phyloP scores from a whole-genome alignment of 345 rosid genomes.

The Sapria himalayana region DNA sequence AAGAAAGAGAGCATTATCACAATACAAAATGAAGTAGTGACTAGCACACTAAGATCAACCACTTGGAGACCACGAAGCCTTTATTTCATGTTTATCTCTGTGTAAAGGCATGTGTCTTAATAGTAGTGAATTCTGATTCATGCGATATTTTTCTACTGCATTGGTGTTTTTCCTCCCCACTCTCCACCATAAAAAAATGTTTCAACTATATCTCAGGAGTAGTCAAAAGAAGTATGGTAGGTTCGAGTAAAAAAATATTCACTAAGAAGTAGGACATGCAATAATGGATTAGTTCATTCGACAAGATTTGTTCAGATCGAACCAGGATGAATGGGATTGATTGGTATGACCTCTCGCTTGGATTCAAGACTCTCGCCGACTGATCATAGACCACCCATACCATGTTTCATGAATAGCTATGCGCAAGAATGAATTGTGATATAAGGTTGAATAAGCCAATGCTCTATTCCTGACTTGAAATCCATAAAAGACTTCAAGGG shows the following conservation, averaged over 20 bases:
- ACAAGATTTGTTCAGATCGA: constrained; percentile 5
- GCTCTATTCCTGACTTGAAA: constrained; percentile 1
- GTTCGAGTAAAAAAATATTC: constrained; percentile 1
- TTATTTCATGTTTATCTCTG: too few species aligned
- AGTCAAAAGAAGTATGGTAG: background rate
- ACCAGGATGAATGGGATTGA: constrained; percentile 2
- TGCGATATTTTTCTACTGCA: constrained; percentile 1
- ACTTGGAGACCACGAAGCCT: constrained; percentile 1
- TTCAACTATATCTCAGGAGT: constrained; percentile 2
- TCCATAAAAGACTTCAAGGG: too few species aligned
- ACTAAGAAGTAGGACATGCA: constrained; percentile 4
- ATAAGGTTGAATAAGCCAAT: constrained; percentile 2
- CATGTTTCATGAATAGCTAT: constrained; percentile 2
- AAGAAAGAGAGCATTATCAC: too few species aligned
- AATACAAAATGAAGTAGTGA: too few species aligned
- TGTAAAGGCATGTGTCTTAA: constrained; percentile 4
- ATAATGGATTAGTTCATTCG: constrained; percentile 9
- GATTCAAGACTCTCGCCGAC: background rate
- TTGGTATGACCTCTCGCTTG: constrained; percentile 1
- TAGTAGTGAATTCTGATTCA: constrained; percentile 3
- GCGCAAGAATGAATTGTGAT: constrained; percentile 3
- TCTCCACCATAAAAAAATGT: constrained; percentile 3
- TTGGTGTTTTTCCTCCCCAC: constrained; percentile 5
- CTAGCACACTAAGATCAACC: constrained; percentile 1
- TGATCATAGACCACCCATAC: constrained; percentile 1